Evolutionary conservation across 1,139 yeast species (phyloP), one percentile per base, ranked within the genome.

Genomic region (Oligophagozyma castellii): DNA sequence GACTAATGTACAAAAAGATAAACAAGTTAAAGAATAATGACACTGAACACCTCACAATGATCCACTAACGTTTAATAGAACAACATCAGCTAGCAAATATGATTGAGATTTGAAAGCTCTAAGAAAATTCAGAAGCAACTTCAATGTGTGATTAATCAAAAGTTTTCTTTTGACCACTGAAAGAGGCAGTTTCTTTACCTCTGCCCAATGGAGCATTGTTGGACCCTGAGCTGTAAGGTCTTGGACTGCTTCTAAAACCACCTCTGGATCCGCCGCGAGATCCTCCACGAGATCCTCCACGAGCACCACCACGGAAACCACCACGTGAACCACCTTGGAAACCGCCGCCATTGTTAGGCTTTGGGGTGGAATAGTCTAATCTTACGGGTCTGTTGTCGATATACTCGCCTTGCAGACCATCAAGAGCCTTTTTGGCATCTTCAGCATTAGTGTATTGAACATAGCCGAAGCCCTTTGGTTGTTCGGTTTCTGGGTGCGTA

Each of bases 381-480:
- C 98, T 81, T 48, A 92, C 79, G 39, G 95, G 73, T 66, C 98
- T 79, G 46, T 93, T 94, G 45, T 74, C 86, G 48, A 89, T 67
- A 63, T 74, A 71, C 58, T 75, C 77, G 55, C 96, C 96, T 56
- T 81, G 80, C 59, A 86, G 62, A 35, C 79, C 86, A 42, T 78
- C 86, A 43, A 80, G 63, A 35, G 96, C 96, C 39, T 75, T 70
- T 63, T 78, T 73, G 44, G 98, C 96, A 56, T 83, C 94, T 29
- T 86, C 96, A 41, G 79, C 65, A 33, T 76, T 67, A 24, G 78
- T 66, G 56, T 72, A 86, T 65, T 89, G 96, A 36, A 89, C 94
- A 61, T 89, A 89, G 44, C 96, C 98, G 64, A 89, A 89, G 44
- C 98, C 98, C 72, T 89, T 89, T 59, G 94, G 93, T 64, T 86